Percentiles rank a stretch among this genome's conserved stretches.
Conservation (phyloP, 345 rosid genomes). For the Brassica napus region DNA sequence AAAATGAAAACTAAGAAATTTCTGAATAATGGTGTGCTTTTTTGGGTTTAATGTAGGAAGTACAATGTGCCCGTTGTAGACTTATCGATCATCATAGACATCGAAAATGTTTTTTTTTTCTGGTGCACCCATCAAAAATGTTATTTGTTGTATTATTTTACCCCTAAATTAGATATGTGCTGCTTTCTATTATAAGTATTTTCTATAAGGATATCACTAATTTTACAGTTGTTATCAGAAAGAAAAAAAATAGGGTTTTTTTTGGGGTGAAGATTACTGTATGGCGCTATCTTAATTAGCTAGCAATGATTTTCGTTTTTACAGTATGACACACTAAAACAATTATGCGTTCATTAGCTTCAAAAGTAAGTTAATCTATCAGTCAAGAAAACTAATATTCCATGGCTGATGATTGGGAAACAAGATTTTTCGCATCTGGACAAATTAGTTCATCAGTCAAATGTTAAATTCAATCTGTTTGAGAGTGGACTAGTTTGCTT, state of each 20-base stretch:
- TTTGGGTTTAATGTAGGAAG: neutral
- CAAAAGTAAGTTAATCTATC: neutral
- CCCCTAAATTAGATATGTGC: neutral
- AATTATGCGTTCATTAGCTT: neutral
- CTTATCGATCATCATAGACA: neutral
- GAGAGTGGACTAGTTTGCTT: neutral
- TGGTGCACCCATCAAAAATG: neutral
- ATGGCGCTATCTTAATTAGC: neutral
- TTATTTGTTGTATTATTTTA: neutral
- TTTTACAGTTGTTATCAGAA: neutral
- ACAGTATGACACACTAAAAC: neutral
- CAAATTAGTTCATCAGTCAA: neutral
- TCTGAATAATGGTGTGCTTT: neutral
- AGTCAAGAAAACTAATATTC: neutral
- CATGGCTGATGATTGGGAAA: neutral
- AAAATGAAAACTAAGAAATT: neutral
- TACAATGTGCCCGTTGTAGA: neutral
- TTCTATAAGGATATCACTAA: neutral
- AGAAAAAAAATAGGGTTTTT: neutral
- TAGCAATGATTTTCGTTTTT: neutral
- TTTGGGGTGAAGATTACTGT: neutral
- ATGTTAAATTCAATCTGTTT: neutral
- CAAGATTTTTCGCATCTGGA: neutral
- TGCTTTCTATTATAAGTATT: neutral
- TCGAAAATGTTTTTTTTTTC: neutral